These are phyloP conservation scores for Rhizopogon vinicolor DNA, from an alignment of 768 basidiomycete species.

Conservation along the genomic window DNA sequence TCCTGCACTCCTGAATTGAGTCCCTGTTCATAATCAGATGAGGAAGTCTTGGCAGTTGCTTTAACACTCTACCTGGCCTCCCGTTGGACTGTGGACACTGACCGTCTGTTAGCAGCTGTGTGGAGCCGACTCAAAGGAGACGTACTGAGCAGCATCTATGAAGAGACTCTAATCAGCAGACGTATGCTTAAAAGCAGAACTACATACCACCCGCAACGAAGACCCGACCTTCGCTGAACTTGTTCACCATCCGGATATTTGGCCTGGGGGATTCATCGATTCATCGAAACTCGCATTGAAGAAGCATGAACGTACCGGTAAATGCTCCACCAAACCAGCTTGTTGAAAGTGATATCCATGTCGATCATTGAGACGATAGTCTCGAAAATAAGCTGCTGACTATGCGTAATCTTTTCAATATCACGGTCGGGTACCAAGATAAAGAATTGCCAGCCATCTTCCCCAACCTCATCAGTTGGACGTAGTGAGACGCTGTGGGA, in stretches of 20 bases:
- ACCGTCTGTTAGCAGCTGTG: not conserved
- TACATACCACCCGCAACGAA: constrained; percentile 10
- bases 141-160: constrained; percentile 20
- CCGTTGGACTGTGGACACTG: constrained; percentile 19
- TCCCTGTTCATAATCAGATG: not conserved
- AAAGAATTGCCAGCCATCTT: constrained; percentile 26
- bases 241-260: constrained; percentile 9
- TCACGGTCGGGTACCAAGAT: constrained; percentile 21
- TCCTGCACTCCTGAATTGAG: constrained; percentile 16
- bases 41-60: no score
- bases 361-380: constrained; percentile 14
- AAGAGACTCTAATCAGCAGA: not conserved
- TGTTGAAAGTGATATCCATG: constrained; percentile 20
- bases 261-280: not conserved
- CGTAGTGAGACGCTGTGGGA: constrained; percentile 26
- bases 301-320: constrained; percentile 10
- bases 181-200: not conserved
- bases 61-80: constrained; percentile 10
- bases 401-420: constrained; percentile 9
- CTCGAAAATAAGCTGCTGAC: constrained; percentile 13
- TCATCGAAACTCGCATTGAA: not conserved
- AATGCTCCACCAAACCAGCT: constrained; percentile 16
- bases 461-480: constrained; percentile 24
- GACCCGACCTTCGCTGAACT: constrained; percentile 6
- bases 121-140: not conserved